Evolutionary conservation across 305 asterid species (phyloP).

Genomic region (Fraxinus floribunda): DNA sequence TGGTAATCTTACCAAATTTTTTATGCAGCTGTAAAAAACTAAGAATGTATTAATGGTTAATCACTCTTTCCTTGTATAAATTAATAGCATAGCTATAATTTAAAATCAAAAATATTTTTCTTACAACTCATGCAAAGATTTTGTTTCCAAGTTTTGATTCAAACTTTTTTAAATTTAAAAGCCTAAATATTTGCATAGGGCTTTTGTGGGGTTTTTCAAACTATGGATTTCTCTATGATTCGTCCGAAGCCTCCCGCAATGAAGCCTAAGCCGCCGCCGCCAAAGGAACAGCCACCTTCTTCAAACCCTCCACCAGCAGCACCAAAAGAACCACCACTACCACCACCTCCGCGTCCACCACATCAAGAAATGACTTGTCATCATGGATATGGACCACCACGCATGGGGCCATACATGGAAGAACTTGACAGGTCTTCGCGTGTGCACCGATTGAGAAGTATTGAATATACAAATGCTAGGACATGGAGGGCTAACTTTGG

Average conservation of each 20-base stretch:
- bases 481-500: slow-evolving; percentile 26
- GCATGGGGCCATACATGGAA: slow-evolving; percentile 23
- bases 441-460: slow-evolving; percentile 14
- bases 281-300: neutral
- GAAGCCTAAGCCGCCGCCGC: slow-evolving; percentile 9
- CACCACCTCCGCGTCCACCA: neutral
- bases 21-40: slow-evolving; percentile 4
- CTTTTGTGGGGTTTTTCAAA: neutral
- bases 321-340: neutral
- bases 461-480: slow-evolving; percentile 31
- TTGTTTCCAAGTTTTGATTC: slow-evolving; percentile 25
- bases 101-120: neutral
- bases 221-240: slow-evolving; percentile 27
- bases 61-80: slow-evolving; percentile 3
- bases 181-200: neutral
- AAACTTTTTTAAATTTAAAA: neutral
- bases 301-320: slow-evolving; percentile 12
- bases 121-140: slow-evolving; percentile 23
- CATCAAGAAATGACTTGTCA: neutral
- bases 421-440: slow-evolving; percentile 9
- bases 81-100: neutral
- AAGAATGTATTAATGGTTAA: neutral
- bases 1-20: neutral
- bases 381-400: neutral
- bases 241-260: slow-evolving; percentile 21